Conservation (phyloP, 2,329 filamentous ascomycete species). For the Fusarium sp. region DNA sequence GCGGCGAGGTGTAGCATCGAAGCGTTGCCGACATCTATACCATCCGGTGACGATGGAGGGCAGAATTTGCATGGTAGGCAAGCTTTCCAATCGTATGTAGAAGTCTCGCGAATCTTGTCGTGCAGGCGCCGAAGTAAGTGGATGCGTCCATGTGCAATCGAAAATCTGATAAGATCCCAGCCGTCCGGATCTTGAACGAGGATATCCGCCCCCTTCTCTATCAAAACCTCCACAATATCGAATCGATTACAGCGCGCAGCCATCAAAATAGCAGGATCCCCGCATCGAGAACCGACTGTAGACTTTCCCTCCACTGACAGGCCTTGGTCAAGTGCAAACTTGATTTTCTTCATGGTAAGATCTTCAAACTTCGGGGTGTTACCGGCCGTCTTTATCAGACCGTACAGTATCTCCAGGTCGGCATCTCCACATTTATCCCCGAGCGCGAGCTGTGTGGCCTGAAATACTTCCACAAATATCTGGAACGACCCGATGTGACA, state of each 20-base stretch:
- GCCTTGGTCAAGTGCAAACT: not conserved
- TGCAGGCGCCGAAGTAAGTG: not conserved
- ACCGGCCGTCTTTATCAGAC: no score
- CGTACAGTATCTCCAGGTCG: no score
- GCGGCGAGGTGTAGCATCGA: not conserved
- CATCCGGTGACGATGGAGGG: not conserved
- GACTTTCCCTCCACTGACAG: not conserved
- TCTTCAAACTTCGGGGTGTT: not conserved
- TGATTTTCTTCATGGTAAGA: not conserved
- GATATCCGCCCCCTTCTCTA: not conserved
- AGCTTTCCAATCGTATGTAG: not conserved
- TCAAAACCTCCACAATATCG: not conserved
- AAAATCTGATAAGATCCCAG: not conserved
- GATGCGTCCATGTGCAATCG: not conserved
- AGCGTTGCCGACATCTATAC: not conserved
- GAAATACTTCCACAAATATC: not conserved
- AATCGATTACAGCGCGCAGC: not conserved
- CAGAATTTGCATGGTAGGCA: not conserved
- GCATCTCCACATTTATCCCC: no score
- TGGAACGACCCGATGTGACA: not conserved
- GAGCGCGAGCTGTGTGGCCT: not conserved
- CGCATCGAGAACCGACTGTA: accelerated
- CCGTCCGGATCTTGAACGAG: not conserved
- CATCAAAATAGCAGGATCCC: not conserved
- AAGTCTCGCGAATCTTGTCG: not conserved